Evolutionary conservation across 1,284 basidiomycete species (phyloP).

Genomic region (Naganishia sp.): DNA sequence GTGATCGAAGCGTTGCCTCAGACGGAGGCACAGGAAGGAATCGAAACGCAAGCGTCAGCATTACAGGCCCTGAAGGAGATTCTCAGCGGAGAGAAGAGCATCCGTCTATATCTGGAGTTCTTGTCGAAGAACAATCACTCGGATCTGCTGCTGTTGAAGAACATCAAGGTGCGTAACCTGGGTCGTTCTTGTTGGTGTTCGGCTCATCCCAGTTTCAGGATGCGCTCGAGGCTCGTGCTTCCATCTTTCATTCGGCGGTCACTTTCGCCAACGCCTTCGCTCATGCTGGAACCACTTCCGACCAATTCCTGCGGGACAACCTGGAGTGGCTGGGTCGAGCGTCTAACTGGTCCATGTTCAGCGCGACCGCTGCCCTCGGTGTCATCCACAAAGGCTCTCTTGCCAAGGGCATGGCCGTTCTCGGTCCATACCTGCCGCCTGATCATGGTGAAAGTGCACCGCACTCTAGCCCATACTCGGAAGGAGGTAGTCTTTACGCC

Average conservation of each 20-base stretch:
- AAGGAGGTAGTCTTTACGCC: slow-evolving; percentile 90
- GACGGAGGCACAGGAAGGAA: slow-evolving; percentile 12
- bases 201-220: slow-evolving; percentile 61
- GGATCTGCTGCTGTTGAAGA: slow-evolving; percentile 85
- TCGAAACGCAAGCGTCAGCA: slow-evolving; percentile 25
- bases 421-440: slow-evolving; percentile 89
- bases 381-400: slow-evolving; percentile 96
- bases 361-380: slow-evolving; percentile 89
- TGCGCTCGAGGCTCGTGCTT: slow-evolving; percentile 86
- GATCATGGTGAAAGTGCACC: slow-evolving; percentile 60
- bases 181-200: neutral
- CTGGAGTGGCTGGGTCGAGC: slow-evolving; percentile 91
- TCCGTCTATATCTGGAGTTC: slow-evolving; percentile 90
- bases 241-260: slow-evolving; percentile 92
- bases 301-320: slow-evolving; percentile 87
- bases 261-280: slow-evolving; percentile 95
- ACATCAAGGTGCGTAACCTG: slow-evolving; percentile 68
- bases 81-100: slow-evolving; percentile 81
- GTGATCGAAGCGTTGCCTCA: slow-evolving; percentile 41
- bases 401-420: slow-evolving; percentile 84
- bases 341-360: slow-evolving; percentile 96
- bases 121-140: slow-evolving; percentile 89
- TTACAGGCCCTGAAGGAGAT: slow-evolving; percentile 68
- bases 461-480: slow-evolving; percentile 68
- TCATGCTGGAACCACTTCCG: slow-evolving; percentile 91